A percentile compares a stretch with the other conserved stretches of the same genome.
Evolutionary conservation across 257 asterid species (phyloP).

Genomic region (Jacaranda copaia): DNA sequence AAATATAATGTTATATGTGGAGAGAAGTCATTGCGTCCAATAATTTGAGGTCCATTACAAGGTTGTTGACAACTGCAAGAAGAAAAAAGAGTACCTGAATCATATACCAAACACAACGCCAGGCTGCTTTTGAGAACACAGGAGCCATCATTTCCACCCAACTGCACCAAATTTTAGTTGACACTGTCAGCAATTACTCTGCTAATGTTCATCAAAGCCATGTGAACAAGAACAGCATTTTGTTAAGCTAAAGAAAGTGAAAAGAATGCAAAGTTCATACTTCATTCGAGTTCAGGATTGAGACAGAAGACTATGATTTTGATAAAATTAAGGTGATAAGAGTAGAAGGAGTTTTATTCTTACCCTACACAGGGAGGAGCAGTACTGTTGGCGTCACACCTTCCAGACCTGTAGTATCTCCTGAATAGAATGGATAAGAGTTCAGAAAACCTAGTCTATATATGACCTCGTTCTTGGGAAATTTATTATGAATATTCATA

Average conservation of each 20-base stretch:
- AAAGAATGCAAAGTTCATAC: too few species aligned
- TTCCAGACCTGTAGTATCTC: slow-evolving; percentile 64
- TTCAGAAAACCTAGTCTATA: neutral
- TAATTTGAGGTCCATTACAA: neutral
- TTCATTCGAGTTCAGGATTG: neutral
- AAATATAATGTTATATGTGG: too few species aligned
- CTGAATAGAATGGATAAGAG: slow-evolving; percentile 36
- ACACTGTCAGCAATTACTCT: neutral
- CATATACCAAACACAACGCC: slow-evolving; percentile 96
- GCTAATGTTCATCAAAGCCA: too few species aligned
- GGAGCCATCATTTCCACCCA: slow-evolving; percentile 99
- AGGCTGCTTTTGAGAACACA: slow-evolving; percentile 83
- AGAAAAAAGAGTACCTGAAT: slow-evolving; percentile 70
- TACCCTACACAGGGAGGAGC: slow-evolving; percentile 97
- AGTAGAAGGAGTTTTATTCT: slow-evolving; percentile 28
- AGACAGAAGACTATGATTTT: too few species aligned
- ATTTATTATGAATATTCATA: neutral
- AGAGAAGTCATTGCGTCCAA: too few species aligned
- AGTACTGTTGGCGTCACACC: slow-evolving; percentile 67
- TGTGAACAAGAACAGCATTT: too few species aligned
- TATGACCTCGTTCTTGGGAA: neutral
- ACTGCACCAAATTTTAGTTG: slow-evolving; percentile 44
- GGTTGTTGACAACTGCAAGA: neutral
- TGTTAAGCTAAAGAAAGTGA: too few species aligned
- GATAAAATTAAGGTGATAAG: neutral